phyloP scores from a whole-genome alignment of 495 filamentous ascomycete genomes.

The Neurospora sp. region DNA sequence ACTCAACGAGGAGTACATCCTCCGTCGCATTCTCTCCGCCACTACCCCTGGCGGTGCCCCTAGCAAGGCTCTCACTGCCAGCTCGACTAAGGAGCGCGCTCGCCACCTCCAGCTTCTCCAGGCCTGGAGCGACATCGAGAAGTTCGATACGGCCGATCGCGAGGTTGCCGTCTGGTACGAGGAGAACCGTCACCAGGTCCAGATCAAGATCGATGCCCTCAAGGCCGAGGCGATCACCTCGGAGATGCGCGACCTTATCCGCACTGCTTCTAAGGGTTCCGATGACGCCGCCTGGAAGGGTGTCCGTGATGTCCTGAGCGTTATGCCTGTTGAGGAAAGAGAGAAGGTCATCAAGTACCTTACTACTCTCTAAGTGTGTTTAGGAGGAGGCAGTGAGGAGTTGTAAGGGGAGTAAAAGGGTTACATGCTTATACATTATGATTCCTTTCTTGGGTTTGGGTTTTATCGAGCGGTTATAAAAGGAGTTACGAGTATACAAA shows the following conservation, averaged over 20 bases:
- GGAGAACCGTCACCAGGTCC: constrained; percentile 76
- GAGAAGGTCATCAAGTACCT: constrained; percentile 76
- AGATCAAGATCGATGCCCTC: constrained; percentile 67
- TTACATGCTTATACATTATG: neutral
- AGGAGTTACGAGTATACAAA: neutral
- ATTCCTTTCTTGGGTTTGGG: neutral
- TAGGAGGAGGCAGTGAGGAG: neutral
- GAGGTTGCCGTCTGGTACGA: constrained; percentile 95
- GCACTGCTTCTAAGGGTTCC: constrained; percentile 24
- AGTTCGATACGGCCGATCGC: constrained; percentile 66
- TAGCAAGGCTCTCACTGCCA: constrained; percentile 29
- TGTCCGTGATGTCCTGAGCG: constrained; percentile 71
- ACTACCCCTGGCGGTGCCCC: constrained; percentile 20
- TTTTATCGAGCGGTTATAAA: neutral
- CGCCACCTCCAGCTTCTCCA: constrained; percentile 58
- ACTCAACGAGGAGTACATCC: constrained; percentile 90
- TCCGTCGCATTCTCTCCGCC: constrained; percentile 70
- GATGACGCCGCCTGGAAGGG: constrained; percentile 77
- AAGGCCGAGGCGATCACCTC: constrained; percentile 65
- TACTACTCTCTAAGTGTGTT: neutral
- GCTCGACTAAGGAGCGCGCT: constrained; percentile 40
- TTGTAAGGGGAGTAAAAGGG: neutral
- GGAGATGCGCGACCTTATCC: constrained; percentile 69
- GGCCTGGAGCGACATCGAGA: constrained; percentile 64
- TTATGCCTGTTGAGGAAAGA: constrained; percentile 77